phyloP scores from a whole-genome alignment of 176 grass and related monocot species.

The Pontederia paniculata region DNA sequence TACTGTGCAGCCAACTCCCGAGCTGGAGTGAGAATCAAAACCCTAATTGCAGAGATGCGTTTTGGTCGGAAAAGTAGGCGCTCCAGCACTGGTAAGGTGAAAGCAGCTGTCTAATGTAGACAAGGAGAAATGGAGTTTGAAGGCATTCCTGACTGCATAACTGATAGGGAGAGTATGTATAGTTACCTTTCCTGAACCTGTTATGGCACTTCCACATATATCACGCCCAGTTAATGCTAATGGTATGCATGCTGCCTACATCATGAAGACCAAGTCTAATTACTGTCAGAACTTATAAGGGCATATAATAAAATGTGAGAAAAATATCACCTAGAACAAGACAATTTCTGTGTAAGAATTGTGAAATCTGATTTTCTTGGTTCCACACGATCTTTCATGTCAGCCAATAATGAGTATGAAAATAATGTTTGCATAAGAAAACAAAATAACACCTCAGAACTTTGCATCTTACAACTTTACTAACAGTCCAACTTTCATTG shows the following conservation, averaged over 20 bases:
- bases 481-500: too few relatives aligned
- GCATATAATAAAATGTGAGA: neutral
- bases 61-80: conserved; percentile 87
- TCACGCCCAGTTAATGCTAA: conserved; percentile 90
- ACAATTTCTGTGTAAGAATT: neutral
- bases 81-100: conserved; percentile 76
- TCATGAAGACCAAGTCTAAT: conserved; percentile 11
- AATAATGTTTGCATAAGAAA: too few relatives aligned
- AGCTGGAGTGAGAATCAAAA: conserved; percentile 92
- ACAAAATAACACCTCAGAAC: too few relatives aligned
- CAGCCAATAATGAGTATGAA: too few relatives aligned
- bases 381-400: too few relatives aligned
- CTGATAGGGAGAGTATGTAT: conserved; percentile 15
- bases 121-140: conserved; percentile 4
- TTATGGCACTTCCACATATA: conserved; percentile 96
- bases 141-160: neutral
- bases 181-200: conserved; percentile 88
- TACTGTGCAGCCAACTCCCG: conserved; percentile 95
- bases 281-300: conserved; percentile 17
- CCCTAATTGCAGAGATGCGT: conserved; percentile 81
- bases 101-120: conserved; percentile 78
- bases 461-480: too few relatives aligned
- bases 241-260: conserved; percentile 88
- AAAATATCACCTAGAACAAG: neutral
- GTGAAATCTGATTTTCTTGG: too few relatives aligned